These are phyloP conservation scores for Styphnolobium japonicum DNA, from an alignment of 306 rosid genomes.

Conservation along the genomic window DNA sequence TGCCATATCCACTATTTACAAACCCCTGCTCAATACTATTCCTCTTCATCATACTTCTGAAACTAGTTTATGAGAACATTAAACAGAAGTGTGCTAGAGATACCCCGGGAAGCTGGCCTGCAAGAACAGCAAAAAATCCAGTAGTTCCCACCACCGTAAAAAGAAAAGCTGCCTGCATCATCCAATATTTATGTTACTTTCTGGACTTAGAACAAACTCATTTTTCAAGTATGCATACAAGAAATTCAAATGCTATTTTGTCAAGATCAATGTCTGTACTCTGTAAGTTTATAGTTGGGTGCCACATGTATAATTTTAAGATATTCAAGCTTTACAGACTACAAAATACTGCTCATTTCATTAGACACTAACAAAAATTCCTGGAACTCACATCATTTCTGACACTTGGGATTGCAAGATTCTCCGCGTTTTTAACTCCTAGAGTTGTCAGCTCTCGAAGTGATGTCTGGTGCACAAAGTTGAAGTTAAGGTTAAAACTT, in stretches of 20 bases:
- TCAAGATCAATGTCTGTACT: background rate
- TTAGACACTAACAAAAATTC: background rate
- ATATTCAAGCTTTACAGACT: background rate
- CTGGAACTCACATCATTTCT: conserved; percentile 77
- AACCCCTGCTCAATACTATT: background rate
- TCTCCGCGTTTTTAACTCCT: conserved; percentile 89
- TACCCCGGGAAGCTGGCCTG: conserved; percentile 99
- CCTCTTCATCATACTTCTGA: conserved; percentile 1
- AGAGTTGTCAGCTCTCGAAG: conserved; percentile 79
- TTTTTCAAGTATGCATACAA: background rate
- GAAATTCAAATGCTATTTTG: background rate
- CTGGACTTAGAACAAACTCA: conserved; percentile 18
- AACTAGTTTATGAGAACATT: conserved; percentile 2
- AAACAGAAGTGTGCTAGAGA: conserved; percentile 11
- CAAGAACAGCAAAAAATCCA: conserved; percentile 75
- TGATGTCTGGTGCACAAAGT: conserved; percentile 64
- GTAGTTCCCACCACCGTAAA: conserved; percentile 96
- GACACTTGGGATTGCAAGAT: conserved; percentile 92
- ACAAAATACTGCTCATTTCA: background rate
- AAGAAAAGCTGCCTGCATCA: conserved; percentile 88
- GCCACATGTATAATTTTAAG: background rate
- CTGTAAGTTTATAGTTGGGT: background rate
- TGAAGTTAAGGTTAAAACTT: conserved; percentile 32
- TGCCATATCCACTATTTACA: background rate
- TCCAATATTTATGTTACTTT: conserved; percentile 20